Conservation (phyloP, 164 flowering plant species). For the Echeveria elegans region DNA sequence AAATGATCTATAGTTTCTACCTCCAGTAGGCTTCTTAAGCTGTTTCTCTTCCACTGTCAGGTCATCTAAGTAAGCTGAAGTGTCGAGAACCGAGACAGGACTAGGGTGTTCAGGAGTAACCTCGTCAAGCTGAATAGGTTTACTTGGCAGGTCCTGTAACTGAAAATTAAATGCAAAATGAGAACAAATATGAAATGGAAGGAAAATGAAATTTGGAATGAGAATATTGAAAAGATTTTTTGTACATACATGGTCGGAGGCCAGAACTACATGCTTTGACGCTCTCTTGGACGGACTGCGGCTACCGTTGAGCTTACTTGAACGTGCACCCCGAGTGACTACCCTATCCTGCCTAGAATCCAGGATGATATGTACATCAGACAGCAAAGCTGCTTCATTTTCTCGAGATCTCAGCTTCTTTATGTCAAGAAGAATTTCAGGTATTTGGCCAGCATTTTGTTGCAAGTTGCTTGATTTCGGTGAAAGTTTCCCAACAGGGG, state of each 20-base stretch:
- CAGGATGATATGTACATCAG: slow-evolving; percentile 29
- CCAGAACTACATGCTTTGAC: slow-evolving; percentile 14
- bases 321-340: slow-evolving; percentile 26
- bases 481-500: slow-evolving; percentile 55
- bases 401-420: slow-evolving; percentile 40
- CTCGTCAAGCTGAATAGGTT: slow-evolving; percentile 22
- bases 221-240: neutral
- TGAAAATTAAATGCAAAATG: slow-evolving; percentile 1
- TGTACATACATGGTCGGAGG: slow-evolving; percentile 18
- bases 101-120: slow-evolving; percentile 38
- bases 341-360: slow-evolving; percentile 37
- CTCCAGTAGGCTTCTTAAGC: slow-evolving; percentile 14
- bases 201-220: too few relatives aligned
- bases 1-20: slow-evolving; percentile 12
- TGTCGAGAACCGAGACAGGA: slow-evolving; percentile 48
- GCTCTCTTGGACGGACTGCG: slow-evolving; percentile 21
- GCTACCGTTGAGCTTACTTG: slow-evolving; percentile 23
- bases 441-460: slow-evolving; percentile 40
- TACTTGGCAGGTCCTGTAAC: slow-evolving; percentile 16
- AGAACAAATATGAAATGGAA: neutral
- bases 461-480: slow-evolving; percentile 26
- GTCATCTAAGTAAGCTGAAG: slow-evolving; percentile 23
- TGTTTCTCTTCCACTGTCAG: slow-evolving; percentile 27
- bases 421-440: slow-evolving; percentile 44
- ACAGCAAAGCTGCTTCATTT: slow-evolving; percentile 33